Base-by-base conservation (phyloP, 1,139 yeast genomes). In the Komagataea norvegica region DNA sequence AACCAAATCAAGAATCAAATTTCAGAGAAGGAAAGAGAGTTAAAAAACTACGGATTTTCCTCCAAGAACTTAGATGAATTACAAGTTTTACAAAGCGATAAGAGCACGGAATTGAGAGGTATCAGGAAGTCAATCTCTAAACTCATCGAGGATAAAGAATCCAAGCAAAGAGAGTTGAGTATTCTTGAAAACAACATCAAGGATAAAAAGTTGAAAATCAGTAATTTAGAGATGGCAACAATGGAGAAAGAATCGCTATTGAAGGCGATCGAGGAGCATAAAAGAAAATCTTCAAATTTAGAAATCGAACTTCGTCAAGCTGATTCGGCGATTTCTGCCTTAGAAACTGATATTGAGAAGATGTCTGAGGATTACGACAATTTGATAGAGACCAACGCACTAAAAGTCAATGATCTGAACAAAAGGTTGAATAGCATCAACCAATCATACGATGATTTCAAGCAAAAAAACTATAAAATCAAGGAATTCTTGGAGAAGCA, bases 121-220 rank as follows among this genome's bases (percentile, higher is more conserved):
- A 46, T 70, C 5, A 66, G 94, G 42, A 60, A 58, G 18, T 62
- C 60, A 4, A 57, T 81, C 3, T 62, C 62, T 8, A 65, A 62
- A 2, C 53, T 73, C 23, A 65, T 63, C 7, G 77, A 74, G 13
- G 65, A 67, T 10, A 74, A 74, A 45, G 84, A 79, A 41, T 44
- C 54, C 4, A 63, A 62, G 15, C 72, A 72, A 23, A 67, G 66
- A 33, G 79, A 73, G 32, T 48, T 74, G 20, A 64, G 69, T n/a
- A 63, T 66, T 16, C 51, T 80, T 22, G 78, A 81, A 34, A 70
- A 62, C 32, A 59, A 62, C 22, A 61, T 82, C 8, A 77, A 79
- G 44, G 88, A 82, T 48, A 70, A 72, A 42, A 70, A 68, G 46
- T 59, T 80, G 19, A 58, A 58, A 4, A 72, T 86, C 8, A 73